A percentile compares a stretch with the other conserved stretches of the same genome.
phyloP scores from a whole-genome alignment of 345 rosid genomes.

The Acer campestre region DNA sequence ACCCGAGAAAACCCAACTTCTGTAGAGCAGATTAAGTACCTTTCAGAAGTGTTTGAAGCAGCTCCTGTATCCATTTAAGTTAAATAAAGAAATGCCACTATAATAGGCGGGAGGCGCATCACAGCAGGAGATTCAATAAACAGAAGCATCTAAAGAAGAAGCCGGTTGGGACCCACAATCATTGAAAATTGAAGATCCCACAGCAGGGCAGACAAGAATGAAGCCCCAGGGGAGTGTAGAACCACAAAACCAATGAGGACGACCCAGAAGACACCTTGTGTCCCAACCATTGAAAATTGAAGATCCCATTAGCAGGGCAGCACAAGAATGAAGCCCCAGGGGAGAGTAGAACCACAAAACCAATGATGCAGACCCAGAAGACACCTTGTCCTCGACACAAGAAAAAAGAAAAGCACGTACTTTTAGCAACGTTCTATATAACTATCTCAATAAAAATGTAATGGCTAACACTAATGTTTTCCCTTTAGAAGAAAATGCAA shows the following conservation, averaged over 20 bases:
- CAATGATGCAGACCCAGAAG: constrained; percentile 86
- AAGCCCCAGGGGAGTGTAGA: constrained; percentile 64
- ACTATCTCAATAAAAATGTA: constrained; percentile 40
- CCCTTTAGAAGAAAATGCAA: constrained; percentile 35
- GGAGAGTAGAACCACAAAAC: constrained; percentile 83
- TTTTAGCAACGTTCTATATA: constrained; percentile 53
- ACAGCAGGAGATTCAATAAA: constrained; percentile 54
- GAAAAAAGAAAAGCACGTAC: constrained; percentile 54
- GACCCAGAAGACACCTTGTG: constrained; percentile 78
- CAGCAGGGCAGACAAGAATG: constrained; percentile 55
- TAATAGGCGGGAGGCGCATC: constrained; percentile 46
- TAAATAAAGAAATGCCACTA: constrained; percentile 51
- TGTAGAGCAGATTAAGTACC: constrained; percentile 54
- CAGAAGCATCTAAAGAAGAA: constrained; percentile 57
- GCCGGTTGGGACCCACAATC: constrained; percentile 62
- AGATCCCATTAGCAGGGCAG: constrained; percentile 41
- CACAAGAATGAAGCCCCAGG: constrained; percentile 51
- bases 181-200: constrained; percentile 72
- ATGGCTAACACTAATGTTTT: constrained; percentile 31
- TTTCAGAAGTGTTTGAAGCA: constrained; percentile 67
- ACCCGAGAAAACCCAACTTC: constrained; percentile 41
- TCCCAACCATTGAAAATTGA: neutral
- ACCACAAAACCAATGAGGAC: constrained; percentile 88
- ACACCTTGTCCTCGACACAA: constrained; percentile 74
- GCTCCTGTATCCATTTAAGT: constrained; percentile 53